Evolutionary conservation across 495 filamentous ascomycete genomes (phyloP).

Genomic region (Trichoderma virens): DNA sequence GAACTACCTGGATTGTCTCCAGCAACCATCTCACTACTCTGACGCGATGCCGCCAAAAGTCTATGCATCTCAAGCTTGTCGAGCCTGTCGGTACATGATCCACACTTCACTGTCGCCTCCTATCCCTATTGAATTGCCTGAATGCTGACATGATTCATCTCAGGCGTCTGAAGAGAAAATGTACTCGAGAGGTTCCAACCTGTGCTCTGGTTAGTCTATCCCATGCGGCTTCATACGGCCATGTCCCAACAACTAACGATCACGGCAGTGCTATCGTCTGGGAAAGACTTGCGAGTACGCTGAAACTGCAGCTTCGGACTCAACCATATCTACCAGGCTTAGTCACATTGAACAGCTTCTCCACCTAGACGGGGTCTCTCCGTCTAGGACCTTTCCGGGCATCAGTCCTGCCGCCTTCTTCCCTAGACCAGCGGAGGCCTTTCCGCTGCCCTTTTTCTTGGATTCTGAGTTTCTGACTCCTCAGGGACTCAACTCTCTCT

Average conservation of each 20-base stretch:
- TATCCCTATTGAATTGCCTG: neutral
- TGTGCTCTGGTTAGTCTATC: neutral
- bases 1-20: neutral
- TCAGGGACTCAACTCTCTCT: neutral
- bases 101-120: neutral
- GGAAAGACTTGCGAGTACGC: neutral
- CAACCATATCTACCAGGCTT: neutral
- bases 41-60: neutral
- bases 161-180: slow-evolving; percentile 3
- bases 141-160: neutral
- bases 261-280: neutral
- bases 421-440: neutral
- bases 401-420: neutral
- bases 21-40: no score
- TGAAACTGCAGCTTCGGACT: neutral
- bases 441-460: slow-evolving; percentile 2
- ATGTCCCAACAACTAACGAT: neutral
- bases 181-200: neutral
- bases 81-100: slow-evolving; percentile 1
- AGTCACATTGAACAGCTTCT: neutral
- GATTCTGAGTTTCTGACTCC: neutral
- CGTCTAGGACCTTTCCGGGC: neutral
- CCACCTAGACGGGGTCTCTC: neutral
- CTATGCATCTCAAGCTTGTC: neutral
- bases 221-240: no score